Evolutionary conservation across 805 yeast species (phyloP).

Genomic region (Ogataea corticis): DNA sequence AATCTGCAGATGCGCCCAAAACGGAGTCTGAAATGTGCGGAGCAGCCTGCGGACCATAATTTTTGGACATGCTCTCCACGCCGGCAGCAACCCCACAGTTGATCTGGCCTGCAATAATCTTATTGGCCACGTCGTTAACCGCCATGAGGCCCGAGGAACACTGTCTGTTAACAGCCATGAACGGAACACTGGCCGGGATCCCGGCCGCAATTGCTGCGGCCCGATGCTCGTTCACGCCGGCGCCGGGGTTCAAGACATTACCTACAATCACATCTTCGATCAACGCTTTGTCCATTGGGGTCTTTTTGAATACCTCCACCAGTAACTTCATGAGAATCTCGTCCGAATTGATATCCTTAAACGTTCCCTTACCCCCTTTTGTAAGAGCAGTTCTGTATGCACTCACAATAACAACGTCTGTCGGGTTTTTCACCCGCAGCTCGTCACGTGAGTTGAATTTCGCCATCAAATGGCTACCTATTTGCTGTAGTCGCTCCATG

Average conservation of each 20-base stretch:
- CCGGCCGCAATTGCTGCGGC: constrained; percentile 93
- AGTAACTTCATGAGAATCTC: constrained; percentile 70
- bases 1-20: constrained; percentile 44
- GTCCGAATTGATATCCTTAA: constrained; percentile 81
- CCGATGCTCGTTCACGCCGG: constrained; percentile 93
- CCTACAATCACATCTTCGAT: constrained; percentile 90
- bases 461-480: constrained; percentile 33
- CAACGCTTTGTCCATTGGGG: constrained; percentile 49
- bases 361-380: constrained; percentile 82
- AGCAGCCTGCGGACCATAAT: constrained; percentile 79
- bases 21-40: constrained; percentile 55
- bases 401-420: constrained; percentile 87
- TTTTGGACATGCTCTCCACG: constrained; percentile 90
- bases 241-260: constrained; percentile 87
- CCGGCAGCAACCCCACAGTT: constrained; percentile 91
- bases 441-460: constrained; percentile 19
- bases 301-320: constrained; percentile 54
- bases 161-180: constrained; percentile 86
- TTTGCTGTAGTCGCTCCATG: constrained; percentile 40
- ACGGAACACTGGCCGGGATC: constrained; percentile 76
- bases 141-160: constrained; percentile 95
- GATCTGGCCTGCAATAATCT: constrained; percentile 84
- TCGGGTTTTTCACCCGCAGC: constrained; percentile 55
- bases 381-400: constrained; percentile 92
- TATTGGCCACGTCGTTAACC: constrained; percentile 84